These are phyloP conservation scores for Pythium biforme DNA, from an alignment of 352 stramenopile genomes.

Conservation along the genomic window DNA sequence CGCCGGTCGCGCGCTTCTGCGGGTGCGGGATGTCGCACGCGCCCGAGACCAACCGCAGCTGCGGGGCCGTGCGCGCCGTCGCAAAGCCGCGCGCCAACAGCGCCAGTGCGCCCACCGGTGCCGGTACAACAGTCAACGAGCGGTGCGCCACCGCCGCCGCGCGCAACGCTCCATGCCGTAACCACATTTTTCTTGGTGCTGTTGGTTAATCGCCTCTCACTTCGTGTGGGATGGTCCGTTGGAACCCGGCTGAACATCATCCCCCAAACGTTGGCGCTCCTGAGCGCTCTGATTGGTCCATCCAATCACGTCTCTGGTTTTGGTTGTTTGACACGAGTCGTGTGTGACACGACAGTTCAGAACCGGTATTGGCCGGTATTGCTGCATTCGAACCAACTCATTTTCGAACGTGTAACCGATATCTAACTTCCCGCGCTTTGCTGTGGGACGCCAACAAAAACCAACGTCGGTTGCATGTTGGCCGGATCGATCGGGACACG, in stretches of 20 bases:
- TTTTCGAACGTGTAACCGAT: conserved; percentile 12
- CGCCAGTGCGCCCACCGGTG: too few relatives aligned
- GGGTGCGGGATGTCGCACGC: conserved; percentile 79
- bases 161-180: background rate
- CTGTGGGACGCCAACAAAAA: conserved; percentile 11
- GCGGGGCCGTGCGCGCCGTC: conserved; percentile 24
- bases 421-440: conserved; percentile 29
- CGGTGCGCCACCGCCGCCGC: conserved; percentile 2
- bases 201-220: too few relatives aligned
- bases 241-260: background rate
- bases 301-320: background rate
- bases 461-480: conserved; percentile 5
- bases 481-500: background rate
- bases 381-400: conserved; percentile 4
- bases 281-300: conserved; percentile 4
- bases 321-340: background rate
- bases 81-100: conserved; percentile 18
- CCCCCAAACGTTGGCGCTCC: background rate
- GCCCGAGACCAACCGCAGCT: conserved; percentile 56
- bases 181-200: conserved; percentile 7
- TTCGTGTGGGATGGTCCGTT: too few relatives aligned
- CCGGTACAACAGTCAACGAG: too few relatives aligned
- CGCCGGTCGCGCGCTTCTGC: conserved; percentile 78
- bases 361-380: conserved; percentile 12
- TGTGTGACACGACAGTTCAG: background rate